Base-by-base conservation (phyloP, 2,329 filamentous ascomycete species). In the Penicillium sclerotigenum region DNA sequence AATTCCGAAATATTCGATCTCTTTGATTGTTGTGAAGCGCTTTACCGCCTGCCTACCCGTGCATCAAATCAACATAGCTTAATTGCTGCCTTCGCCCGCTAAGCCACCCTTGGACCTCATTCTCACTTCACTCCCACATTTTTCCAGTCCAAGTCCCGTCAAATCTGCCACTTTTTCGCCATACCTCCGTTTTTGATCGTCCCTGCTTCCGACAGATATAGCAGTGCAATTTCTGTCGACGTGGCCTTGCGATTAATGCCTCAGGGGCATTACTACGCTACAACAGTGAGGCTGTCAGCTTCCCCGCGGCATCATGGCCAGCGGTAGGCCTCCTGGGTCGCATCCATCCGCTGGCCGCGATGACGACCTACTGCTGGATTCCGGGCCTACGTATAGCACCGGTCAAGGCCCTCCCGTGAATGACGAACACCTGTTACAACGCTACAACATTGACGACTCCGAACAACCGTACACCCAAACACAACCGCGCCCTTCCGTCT, bases 391-490 rank as follows among this genome's bases (percentile, higher is more conserved):
- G 57, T 96, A 97, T 75, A 85, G 83, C 72, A 82, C 82, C 63
- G 91, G 91, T 60, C 88, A 91, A 73, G 84, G 86, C 56, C 87
- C 91, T 47, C 84, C 88, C n/a, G 79, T 89, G 59, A 87, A 87
- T 72, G 91, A 96, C 72, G 88, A 95, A 64, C 86, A 92, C 63
- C 80, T 96, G 46, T 78, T 93, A 69, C 83, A 86, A 71, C 85
- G 85, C 62, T 92, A 90, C 76, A 83, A 88, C 68, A 85, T 88
- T 69, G 82, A 89, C 68, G 81, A 85, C 62, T 79, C 81, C 60
- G 84, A 89, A 62, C 79, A 82, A 65, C 78, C 82, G 45, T 54
- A 64, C 51, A 45, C 55, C 41, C 83, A 83, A 60, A 52, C 59
- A 43, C 83, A 83, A 59, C 77, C 85, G 55, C 88, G 93, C 64